These are phyloP conservation scores for Carex sylvatica DNA, from an alignment of 202 grass and related monocot species.

Conservation along the genomic window DNA sequence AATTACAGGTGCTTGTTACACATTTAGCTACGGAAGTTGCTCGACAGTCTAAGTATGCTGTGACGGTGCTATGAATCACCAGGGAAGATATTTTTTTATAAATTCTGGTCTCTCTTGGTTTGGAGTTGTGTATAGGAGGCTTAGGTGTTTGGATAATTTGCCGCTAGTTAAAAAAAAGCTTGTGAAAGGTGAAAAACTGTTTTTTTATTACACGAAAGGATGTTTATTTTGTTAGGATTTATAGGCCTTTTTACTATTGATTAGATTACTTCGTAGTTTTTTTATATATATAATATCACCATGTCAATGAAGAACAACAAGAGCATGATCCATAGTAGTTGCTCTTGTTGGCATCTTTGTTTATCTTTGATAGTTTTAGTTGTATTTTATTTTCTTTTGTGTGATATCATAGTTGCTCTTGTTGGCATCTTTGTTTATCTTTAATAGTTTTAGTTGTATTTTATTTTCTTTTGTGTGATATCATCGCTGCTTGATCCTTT, in stretches of 20 bases:
- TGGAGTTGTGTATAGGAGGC: constrained; percentile 10
- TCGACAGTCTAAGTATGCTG: neutral
- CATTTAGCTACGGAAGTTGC: constrained; percentile 5
- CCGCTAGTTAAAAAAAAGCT: neutral
- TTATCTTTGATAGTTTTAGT: neutral
- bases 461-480: neutral
- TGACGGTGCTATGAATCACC: neutral
- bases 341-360: neutral
- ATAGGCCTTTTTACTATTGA: neutral
- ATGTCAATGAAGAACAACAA: neutral
- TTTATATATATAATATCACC: neutral
- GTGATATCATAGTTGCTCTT: neutral
- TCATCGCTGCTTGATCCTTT: neutral
- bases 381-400: neutral
- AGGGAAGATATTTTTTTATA: neutral
- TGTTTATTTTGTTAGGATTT: constrained; percentile 5
- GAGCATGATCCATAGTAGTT: neutral
- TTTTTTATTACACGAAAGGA: neutral
- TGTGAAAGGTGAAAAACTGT: neutral
- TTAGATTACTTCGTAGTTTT: neutral
- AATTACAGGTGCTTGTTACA: constrained; percentile 3
- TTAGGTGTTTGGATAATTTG: constrained; percentile 18
- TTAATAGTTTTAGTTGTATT: neutral
- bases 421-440: neutral
- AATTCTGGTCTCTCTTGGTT: neutral